Base-by-base conservation (phyloP, 345 rosid species). In the Hibiscus mutabilis region DNA sequence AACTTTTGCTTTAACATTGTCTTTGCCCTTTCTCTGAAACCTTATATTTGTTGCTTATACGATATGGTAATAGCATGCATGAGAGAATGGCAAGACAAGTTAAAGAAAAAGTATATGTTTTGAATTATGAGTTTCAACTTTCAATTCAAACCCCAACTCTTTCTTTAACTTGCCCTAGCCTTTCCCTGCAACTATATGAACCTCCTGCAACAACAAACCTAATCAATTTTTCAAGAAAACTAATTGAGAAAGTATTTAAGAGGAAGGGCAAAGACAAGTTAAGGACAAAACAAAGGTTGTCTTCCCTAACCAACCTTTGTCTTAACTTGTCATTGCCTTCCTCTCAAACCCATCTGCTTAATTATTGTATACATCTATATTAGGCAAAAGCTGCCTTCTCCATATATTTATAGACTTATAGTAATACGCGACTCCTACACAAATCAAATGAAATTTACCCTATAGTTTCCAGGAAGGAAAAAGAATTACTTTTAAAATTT, bases 251-350 rank as follows among this genome's bases (percentile, higher is more conserved):
- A 58, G 33, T 12, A 25, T 25, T 3, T 27, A n/a, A 58, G 35
- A 25, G 18, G 27, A 51, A 58, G 62, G 59, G 33, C 62, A 35
- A 35, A 62, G 47, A 19, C 66, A 62, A 62, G 49, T 62, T 62
- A 62, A 62, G 37, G 27, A 2, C 2, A 40, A 25, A 25, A 58
- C 13, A 24, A 14, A 19, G 9, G 27, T 55, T 55, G 60, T 5
- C 62, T 25, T 3, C 29, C 5, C 15, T 49, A 25, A 6, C 10
- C 35, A 58, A 58, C 13, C 0, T 13, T 25, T 25, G 25, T 33
- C 10, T 58, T 25, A 58, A 58, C 62, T 25, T 5, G 62, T 6
- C 35, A 0, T 58, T 58, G 35, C 35, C 35, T 58, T 58, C 27
- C 62, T 25, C 35, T 58, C 9, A 13, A 29, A 25, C 4, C 14